phyloP scores from a whole-genome alignment of 192 early-diverging fungal species.

The Physocladia obscura region DNA sequence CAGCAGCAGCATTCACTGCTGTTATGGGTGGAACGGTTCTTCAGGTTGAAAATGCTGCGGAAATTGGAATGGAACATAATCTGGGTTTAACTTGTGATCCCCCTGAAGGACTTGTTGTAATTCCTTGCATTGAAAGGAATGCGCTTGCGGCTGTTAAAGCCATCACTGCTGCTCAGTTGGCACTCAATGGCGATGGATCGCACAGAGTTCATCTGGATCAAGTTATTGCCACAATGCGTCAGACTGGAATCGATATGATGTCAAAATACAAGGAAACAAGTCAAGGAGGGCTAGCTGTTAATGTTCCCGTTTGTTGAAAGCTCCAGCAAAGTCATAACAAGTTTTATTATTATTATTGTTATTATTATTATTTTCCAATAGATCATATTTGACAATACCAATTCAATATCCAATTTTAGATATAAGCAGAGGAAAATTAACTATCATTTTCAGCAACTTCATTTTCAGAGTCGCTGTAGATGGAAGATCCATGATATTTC shows the following conservation, averaged over 20 bases:
- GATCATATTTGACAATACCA: too few species aligned
- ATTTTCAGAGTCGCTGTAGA: too few species aligned
- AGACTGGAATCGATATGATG: constrained; percentile 58
- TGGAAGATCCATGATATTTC: too few species aligned
- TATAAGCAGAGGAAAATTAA: too few species aligned
- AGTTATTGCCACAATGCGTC: constrained; percentile 93
- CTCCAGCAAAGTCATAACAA: too few species aligned
- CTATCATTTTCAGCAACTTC: too few species aligned
- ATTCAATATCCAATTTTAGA: too few species aligned
- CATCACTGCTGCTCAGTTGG: constrained; percentile 91
- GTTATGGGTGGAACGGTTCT: constrained; percentile 90
- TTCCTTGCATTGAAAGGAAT: constrained; percentile 96
- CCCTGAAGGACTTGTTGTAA: constrained; percentile 87
- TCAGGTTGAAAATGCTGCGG: constrained; percentile 93
- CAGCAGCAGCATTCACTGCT: constrained; percentile 90
- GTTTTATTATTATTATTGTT: too few species aligned
- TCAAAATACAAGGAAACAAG: constrained; percentile 97
- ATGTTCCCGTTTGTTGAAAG: constrained; percentile 70
- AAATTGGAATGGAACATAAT: constrained; percentile 86
- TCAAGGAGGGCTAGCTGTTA: constrained; percentile 88
- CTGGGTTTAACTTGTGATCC: constrained; percentile 68
- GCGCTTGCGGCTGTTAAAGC: constrained; percentile 94
- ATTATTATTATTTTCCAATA: too few species aligned
- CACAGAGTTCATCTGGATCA: constrained; percentile 91
- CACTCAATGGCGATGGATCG: constrained; percentile 87